These are phyloP conservation scores for Colletotrichum sidae DNA, from an alignment of 2,329 filamentous ascomycete species.

Conservation along the genomic window DNA sequence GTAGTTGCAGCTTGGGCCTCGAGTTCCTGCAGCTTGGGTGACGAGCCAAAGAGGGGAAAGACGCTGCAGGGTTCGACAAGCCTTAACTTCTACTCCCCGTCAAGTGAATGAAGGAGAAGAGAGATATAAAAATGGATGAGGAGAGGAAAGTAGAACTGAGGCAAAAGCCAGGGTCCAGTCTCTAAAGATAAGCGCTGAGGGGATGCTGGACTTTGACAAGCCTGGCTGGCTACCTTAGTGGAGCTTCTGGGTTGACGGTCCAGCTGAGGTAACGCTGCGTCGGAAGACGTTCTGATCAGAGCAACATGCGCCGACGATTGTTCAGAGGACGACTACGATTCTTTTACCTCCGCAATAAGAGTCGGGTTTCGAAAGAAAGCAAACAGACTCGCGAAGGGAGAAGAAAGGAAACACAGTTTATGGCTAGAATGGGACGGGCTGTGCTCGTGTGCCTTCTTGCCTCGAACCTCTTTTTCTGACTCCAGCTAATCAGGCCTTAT, in stretches of 20 bases:
- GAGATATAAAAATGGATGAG: slow-evolving; percentile 18
- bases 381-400: not conserved
- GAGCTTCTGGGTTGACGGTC: slow-evolving; percentile 5
- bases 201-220: slow-evolving; percentile 33
- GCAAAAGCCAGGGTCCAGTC: slow-evolving; percentile 33
- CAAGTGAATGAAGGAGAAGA: slow-evolving; percentile 23
- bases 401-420: not conserved
- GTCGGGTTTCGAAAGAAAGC: too few relatives aligned
- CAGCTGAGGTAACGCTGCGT: slow-evolving; percentile 21
- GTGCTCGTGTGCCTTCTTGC: slow-evolving; percentile 33
- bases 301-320: not conserved
- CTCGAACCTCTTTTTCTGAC: slow-evolving; percentile 22
- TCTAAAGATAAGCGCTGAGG: slow-evolving; percentile 36
- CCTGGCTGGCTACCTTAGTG: slow-evolving; percentile 5
- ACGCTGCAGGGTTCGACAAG: slow-evolving; percentile 12
- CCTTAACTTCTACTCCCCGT: slow-evolving; percentile 2
- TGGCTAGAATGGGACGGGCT: not conserved
- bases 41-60: not conserved
- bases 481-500: too few relatives aligned
- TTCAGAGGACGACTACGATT: too few relatives aligned
- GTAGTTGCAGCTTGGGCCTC: slow-evolving; percentile 23
- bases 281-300: slow-evolving; percentile 16
- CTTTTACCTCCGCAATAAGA: too few relatives aligned
- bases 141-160: slow-evolving; percentile 16
- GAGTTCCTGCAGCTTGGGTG: slow-evolving; percentile 18